Evolutionary conservation across 2,329 filamentous ascomycete genomes (phyloP), one percentile per base, ranked within the genome.

Genomic region (Penicillium frequentans): DNA sequence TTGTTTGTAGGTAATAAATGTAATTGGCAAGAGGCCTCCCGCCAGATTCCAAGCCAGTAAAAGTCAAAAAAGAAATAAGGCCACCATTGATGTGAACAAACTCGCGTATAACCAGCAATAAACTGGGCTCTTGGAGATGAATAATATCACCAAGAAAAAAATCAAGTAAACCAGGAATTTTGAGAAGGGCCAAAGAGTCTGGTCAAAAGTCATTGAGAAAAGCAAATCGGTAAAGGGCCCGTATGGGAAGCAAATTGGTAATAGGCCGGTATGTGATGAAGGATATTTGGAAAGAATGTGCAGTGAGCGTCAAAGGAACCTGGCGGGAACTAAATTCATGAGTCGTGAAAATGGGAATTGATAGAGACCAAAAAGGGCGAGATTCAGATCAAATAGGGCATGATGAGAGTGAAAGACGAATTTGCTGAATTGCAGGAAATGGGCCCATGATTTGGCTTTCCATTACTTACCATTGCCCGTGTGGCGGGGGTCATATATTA

Each of bases 401-500:
- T n/a, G 11, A 10, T 9, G n/a, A 39, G n/a, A 19, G n/a, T 19
- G 11, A 39, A 39, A 10, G 3, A 13, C n/a, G 35, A 3, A 19
- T 3, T 5, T 37, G 35, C 3, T 19, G 35, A 19, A 10, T 19
- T 39, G 8, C 35, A 39, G 8, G n/a, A 39, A 9, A 33, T 33
- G 14, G 29, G n/a, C n/a, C n/a, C n/a, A 39, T 11, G 7, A 10
- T 39, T n/a, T 10, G 9, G 7, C 10, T n/a, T 19, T 39, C n/a
- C 16, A 39, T 39, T 39, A 39, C 2, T 10, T n/a, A 2, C n/a
- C 14, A 37, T 37, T 9, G n/a, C 5, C 19, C 6, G 7, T 31
- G 10, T 31, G 29, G 5, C 14, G 29, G 35, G 2, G 16, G 7
- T 2, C n/a, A 6, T 19, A 16, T 37, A 3, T n/a, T 8, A 74